These are phyloP conservation scores for Tolypocladium paradoxum DNA, from an alignment of 2,329 filamentous ascomycete species.

Conservation along the genomic window DNA sequence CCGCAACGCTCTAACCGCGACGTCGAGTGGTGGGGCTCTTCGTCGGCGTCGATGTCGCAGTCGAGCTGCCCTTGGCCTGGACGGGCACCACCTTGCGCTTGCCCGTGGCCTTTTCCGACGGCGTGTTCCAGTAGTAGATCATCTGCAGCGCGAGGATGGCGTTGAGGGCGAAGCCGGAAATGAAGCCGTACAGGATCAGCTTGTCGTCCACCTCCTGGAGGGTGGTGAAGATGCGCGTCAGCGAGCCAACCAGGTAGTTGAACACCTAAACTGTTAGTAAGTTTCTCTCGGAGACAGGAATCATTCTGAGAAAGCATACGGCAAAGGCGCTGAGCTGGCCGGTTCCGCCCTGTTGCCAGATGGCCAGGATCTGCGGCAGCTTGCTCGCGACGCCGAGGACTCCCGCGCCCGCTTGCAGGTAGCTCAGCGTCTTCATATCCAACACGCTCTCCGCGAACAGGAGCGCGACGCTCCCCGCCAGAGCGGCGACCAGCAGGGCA, in stretches of 20 bases:
- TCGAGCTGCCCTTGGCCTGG: conserved; percentile 15
- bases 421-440: conserved; percentile 54
- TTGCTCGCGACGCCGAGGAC: conserved; percentile 80
- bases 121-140: conserved; percentile 89
- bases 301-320: conserved; percentile 42
- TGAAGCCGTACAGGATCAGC: conserved; percentile 88
- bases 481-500: conserved; percentile 64
- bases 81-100: conserved; percentile 26
- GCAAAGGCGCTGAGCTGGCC: conserved; percentile 95
- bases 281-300: not conserved
- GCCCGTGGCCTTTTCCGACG: conserved; percentile 33
- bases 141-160: conserved; percentile 79
- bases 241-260: conserved; percentile 89
- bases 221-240: conserved; percentile 94
- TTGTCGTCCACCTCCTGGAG: conserved; percentile 95
- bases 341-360: conserved; percentile 76
- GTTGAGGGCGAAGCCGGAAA: conserved; percentile 87
- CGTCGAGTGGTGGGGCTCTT: conserved; percentile 34
- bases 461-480: conserved; percentile 58
- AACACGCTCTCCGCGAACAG: conserved; percentile 59
- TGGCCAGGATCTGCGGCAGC: conserved; percentile 81
- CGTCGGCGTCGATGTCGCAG: conserved; percentile 25
- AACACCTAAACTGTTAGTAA: conserved; percentile 56
- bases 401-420: conserved; percentile 77
- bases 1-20: conserved; percentile 21